Evolutionary conservation across 2,329 filamentous ascomycete species (phyloP), one percentile per base, ranked within the genome.

Genomic region (Sporothrix pallida): DNA sequence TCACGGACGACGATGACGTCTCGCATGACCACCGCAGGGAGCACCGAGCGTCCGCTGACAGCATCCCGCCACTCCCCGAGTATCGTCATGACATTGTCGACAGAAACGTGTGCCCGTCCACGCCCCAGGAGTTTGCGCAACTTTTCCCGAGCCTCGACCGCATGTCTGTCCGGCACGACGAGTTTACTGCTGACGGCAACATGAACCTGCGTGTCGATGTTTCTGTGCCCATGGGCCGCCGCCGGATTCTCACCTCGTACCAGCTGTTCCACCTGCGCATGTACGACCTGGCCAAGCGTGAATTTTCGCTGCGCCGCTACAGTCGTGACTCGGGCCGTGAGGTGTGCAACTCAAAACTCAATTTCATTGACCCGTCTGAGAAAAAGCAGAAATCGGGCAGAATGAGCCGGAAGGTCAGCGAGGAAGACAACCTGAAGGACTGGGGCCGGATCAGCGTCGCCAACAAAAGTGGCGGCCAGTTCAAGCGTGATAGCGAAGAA

Each of bases 121-220:
- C 91, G 0, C 92, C 95, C 3, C 87, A 91, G 74, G 91, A 95
- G 77, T 98, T 98, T 81, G 91, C 90, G 37, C 87, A 91, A 72
- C 88, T 97, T 71, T 99, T 98, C 81, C 95, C 96, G 12, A 97
- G 95, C 9, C 88, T 91, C 77, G 90, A 94, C 80, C 89, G 93
- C 73, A 84, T 98, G 71, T 89, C 89, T 50, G 94, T 99, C 79
- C 90, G 92, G 42, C 95, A 98, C 80, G 96, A 98, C 80, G 94
- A 98, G 82, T 90, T 93, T 68, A 96, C 94, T 0, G 83, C 91
- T 3, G 95, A 99, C 80, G 95, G 95, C 50, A 97, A 98, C 85
- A 97, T 98, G 94, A 98, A 98, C 80, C 87, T 99, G 73, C 91
- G 95, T 46, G 87, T 98, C 74, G 95, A 97, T 80, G 95, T 93